These are phyloP conservation scores for Starmera dryadoides DNA, from an alignment of 805 yeast species.

Conservation along the genomic window DNA sequence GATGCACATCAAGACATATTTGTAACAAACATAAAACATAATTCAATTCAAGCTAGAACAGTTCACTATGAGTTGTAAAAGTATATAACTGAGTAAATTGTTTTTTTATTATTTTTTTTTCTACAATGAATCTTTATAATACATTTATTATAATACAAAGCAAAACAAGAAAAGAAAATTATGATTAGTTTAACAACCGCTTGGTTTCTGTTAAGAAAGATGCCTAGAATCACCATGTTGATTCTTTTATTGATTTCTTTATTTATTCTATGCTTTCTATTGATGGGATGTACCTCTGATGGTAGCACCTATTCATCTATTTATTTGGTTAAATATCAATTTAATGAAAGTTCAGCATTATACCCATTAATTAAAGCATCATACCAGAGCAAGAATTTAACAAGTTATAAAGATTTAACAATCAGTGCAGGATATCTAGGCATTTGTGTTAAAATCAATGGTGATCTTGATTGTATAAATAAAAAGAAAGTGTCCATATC, in stretches of 20 bases:
- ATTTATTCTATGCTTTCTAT: slow-evolving; percentile 45
- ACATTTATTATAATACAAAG: background rate
- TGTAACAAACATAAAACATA: too few relatives aligned
- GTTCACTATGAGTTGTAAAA: too few relatives aligned
- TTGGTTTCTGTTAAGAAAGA: slow-evolving; percentile 25
- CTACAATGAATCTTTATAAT: too few relatives aligned
- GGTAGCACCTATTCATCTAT: slow-evolving; percentile 37
- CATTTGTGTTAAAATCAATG: slow-evolving; percentile 38
- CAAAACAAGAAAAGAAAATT: background rate
- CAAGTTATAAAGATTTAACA: slow-evolving; percentile 31
- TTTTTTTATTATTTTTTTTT: too few relatives aligned
- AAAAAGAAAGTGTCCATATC: slow-evolving; percentile 21
- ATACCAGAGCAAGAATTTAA: slow-evolving; percentile 23
- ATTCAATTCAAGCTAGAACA: too few relatives aligned
- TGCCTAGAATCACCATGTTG: slow-evolving; percentile 35
- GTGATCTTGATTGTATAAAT: slow-evolving; percentile 29
- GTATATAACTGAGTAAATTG: too few relatives aligned
- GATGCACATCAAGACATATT: too few relatives aligned
- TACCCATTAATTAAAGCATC: slow-evolving; percentile 32
- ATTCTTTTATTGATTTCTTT: slow-evolving; percentile 38
- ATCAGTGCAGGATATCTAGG: slow-evolving; percentile 52
- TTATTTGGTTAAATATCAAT: slow-evolving; percentile 40
- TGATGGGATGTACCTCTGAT: slow-evolving; percentile 45
- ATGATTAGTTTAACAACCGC: slow-evolving; percentile 5
- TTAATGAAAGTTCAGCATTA: slow-evolving; percentile 38